Base-by-base conservation (phyloP, 768 basidiomycete genomes). In the Hebeloma cylindrosporum region DNA sequence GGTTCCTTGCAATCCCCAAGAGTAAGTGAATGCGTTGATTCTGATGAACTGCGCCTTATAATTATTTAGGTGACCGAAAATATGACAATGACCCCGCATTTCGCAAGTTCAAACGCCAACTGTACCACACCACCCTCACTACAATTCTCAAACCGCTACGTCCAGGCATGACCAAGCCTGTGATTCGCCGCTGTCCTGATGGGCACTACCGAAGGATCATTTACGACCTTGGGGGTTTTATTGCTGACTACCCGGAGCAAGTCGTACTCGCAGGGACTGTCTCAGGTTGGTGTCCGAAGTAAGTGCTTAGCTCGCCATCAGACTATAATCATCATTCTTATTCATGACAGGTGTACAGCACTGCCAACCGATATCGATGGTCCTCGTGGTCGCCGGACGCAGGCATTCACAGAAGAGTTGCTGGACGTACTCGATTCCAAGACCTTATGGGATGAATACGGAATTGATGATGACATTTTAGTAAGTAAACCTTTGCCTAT, bases 221-320 rank as follows among this genome's bases (percentile, higher is more conserved):
- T 11, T 67, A 61, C 48, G 54, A 50, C 2, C 51, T 71, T n/a
- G 63, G 58, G 14, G 58, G 63, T 4, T 69, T 64, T 40, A 68
- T 69, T 35, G 62, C 63, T 0, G 63, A 71, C 40, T 70, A 71
- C 33, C 68, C 68, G 1, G 66, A 70, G 47, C 64, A 69, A 45
- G 60, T 57, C 2, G 36, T 59, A 6, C 45, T 69, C 1, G 47
- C 65, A 0, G 54, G 63, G 30, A 55, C 63, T 36, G 63, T 71
- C 0, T 59, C 62, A 37, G 58, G 58, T 3, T 70, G 65, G 67
- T 71, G 51, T 35, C 41, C 46, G 7, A 41, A 27, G 49, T 51
- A 30, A 31, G 48, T 34, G 30, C 44, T 41, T 30, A 25, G 28
- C 31, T 41, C 47, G 9, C 33, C 30, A 29, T 44, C 33, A 36